These are phyloP conservation scores for Phialophora macrospora DNA, from an alignment of 2,329 filamentous ascomycete species.

Conservation along the genomic window DNA sequence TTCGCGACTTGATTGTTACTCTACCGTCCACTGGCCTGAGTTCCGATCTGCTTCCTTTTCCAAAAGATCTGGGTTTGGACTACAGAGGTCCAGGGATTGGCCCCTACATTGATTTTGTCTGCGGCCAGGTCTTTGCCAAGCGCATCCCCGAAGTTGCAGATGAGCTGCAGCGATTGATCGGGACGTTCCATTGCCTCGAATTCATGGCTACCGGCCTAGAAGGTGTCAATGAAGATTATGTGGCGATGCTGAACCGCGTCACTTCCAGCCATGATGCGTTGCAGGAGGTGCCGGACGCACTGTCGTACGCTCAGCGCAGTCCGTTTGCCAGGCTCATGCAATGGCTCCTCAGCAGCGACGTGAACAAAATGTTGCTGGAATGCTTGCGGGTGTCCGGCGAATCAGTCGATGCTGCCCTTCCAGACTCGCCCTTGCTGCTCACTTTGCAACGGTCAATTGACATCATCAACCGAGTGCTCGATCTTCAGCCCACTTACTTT, in stretches of 20 bases:
- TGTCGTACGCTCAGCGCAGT: slow-evolving; percentile 83
- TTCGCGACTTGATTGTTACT: slow-evolving; percentile 73
- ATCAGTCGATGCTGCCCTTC: slow-evolving; percentile 72
- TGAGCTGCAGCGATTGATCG: slow-evolving; percentile 69
- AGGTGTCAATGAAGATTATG: slow-evolving; percentile 92
- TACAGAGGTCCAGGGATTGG: slow-evolving; percentile 86
- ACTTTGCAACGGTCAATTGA: slow-evolving; percentile 80
- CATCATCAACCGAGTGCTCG: slow-evolving; percentile 79
- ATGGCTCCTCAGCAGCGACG: slow-evolving; percentile 94
- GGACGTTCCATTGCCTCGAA: slow-evolving; percentile 80
- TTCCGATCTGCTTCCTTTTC: slow-evolving; percentile 78
- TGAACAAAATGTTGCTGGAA: slow-evolving; percentile 77
- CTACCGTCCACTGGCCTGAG: slow-evolving; percentile 48
- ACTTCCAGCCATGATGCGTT: slow-evolving; percentile 17
- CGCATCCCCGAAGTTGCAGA: slow-evolving; percentile 70
- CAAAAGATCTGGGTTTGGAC: slow-evolving; percentile 77
- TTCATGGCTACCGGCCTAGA: slow-evolving; percentile 79
- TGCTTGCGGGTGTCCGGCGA: slow-evolving; percentile 76
- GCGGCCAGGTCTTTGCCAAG: slow-evolving; percentile 76
- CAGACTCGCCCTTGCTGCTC: slow-evolving; percentile 80
- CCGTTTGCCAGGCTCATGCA: slow-evolving; percentile 96
- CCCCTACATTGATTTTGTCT: slow-evolving; percentile 86
- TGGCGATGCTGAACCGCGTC: slow-evolving; percentile 48
- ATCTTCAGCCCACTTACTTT: slow-evolving; percentile 87
- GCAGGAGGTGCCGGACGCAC: slow-evolving; percentile 38